Base-by-base conservation (phyloP, 352 stramenopile species). In the Phytophthora tentaculata region DNA sequence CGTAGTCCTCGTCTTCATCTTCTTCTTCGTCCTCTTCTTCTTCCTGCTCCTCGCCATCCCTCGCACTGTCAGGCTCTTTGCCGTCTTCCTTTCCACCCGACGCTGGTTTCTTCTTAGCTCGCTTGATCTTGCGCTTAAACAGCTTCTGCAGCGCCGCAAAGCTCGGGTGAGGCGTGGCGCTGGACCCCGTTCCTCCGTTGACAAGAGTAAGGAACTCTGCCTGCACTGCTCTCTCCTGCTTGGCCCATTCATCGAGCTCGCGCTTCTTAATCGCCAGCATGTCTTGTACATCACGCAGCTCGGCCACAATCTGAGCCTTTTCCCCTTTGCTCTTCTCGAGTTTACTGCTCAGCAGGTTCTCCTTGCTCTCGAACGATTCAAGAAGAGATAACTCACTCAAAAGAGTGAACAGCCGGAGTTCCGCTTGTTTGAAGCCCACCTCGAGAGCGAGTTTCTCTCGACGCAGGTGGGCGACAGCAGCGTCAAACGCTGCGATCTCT, bases 91-190 rank as follows among this genome's bases (percentile, higher is more conserved):
- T 74, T 5, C 55, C 62, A 24, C 28, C 53, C 12, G 35, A 52
- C 0, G 29, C 52, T 3, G 59, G 64, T 43, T 88, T 85, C 69
- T 96, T 95, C 78, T 98, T 98, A 2, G 77, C 64, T 7, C 94
- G 78, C 61, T 98, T 98, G 56, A 98, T 92, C 56, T 97, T 97
- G 53, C 93, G 89, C 54, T 88, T 90, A 69, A 97, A 98, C 26
- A 98, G 90, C 76, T 97, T 97, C 32, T 95, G 83, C 23, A 98
- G 67, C 37, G 75, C 77, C 12, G 77, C 64, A 55, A 92, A 86
- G 52, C 80, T 91, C 17, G 86, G 77, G 43, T 96, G 89, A 28
- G 76, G 62, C 53, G 74, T 64, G 1, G 61, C 50, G 39, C 49
- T 65, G 17, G 88, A 61, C 29, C 80, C 59, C 1, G 53, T 68